These are phyloP conservation scores for Cladophialophora bantiana DNA, from an alignment of 2,329 filamentous ascomycete genomes.

Conservation along the genomic window DNA sequence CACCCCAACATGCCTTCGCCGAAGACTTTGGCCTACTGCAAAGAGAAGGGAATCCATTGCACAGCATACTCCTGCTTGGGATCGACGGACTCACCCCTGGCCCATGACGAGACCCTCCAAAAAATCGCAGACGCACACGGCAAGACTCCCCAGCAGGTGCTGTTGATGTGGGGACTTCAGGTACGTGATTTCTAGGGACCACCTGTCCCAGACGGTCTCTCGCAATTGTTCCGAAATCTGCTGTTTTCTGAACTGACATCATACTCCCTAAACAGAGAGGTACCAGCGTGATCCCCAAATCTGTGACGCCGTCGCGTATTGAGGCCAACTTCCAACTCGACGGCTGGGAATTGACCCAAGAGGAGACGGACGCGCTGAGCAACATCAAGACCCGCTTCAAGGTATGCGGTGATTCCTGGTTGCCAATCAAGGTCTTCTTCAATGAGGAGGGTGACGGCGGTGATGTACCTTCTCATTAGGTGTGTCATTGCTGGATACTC, in stretches of 20 bases:
- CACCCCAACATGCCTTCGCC: constrained; percentile 83
- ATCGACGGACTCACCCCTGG: constrained; percentile 72
- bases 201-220: background rate
- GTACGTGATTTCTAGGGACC: background rate
- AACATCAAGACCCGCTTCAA: constrained; percentile 78
- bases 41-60: constrained; percentile 74
- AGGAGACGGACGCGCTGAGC: constrained; percentile 74
- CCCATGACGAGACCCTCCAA: constrained; percentile 54
- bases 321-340: constrained; percentile 78
- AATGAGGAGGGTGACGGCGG: constrained; percentile 37
- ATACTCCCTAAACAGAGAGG: constrained; percentile 50
- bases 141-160: constrained; percentile 67
- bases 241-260: constrained; percentile 8
- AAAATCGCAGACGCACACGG: constrained; percentile 41
- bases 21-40: constrained; percentile 76
- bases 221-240: background rate
- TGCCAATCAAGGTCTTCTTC: constrained; percentile 79
- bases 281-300: constrained; percentile 86
- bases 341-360: constrained; percentile 74
- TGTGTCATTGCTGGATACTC: background rate
- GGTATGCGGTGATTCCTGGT: constrained; percentile 70
- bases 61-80: constrained; percentile 72
- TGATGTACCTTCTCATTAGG: constrained; percentile 32
- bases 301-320: constrained; percentile 75
- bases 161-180: constrained; percentile 77